Evolutionary conservation across 2,329 filamentous ascomycete genomes (phyloP).

Genomic region (Colletotrichum sp.): DNA sequence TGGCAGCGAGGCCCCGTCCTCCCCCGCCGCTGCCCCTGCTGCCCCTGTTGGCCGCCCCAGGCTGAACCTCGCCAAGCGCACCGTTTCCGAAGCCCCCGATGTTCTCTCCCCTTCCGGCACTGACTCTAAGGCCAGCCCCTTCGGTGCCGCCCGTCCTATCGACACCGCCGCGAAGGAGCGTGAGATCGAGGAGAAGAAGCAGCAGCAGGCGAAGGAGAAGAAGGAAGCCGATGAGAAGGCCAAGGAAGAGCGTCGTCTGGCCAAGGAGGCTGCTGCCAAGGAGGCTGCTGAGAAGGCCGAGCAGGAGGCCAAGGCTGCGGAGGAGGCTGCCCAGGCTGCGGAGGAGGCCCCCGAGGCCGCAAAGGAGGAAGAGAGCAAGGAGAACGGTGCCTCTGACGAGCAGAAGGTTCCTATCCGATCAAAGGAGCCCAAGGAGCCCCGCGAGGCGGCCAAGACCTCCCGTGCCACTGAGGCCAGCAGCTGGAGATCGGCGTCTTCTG

Average conservation of each 20-base stretch:
- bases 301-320: constrained; percentile 34
- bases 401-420: constrained; percentile 49
- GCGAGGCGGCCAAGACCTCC: constrained; percentile 52
- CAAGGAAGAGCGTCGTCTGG: constrained; percentile 73
- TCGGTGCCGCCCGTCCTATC: constrained; percentile 91
- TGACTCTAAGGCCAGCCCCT: constrained; percentile 88
- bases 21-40: constrained; percentile 62
- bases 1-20: constrained; percentile 76
- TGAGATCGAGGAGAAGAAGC: constrained; percentile 87
- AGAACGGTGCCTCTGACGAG: constrained; percentile 44
- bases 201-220: constrained; percentile 78
- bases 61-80: constrained; percentile 89
- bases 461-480: constrained; percentile 63
- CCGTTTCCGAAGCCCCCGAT: constrained; percentile 75
- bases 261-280: constrained; percentile 69
- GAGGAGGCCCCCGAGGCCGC: constrained; percentile 33
- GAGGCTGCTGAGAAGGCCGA: constrained; percentile 55
- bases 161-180: constrained; percentile 90
- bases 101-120: constrained; percentile 53
- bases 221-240: constrained; percentile 86
- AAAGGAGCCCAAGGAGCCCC: constrained; percentile 45
- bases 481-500: constrained; percentile 61
- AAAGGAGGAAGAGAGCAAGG: constrained; percentile 32
- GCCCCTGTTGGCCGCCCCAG: constrained; percentile 72
- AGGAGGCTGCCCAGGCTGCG: constrained; percentile 31